A percentile compares a stretch with the other conserved stretches of the same genome.
Conservation (phyloP, 176 grass and related monocot genomes). For the Triticum aestivum region DNA sequence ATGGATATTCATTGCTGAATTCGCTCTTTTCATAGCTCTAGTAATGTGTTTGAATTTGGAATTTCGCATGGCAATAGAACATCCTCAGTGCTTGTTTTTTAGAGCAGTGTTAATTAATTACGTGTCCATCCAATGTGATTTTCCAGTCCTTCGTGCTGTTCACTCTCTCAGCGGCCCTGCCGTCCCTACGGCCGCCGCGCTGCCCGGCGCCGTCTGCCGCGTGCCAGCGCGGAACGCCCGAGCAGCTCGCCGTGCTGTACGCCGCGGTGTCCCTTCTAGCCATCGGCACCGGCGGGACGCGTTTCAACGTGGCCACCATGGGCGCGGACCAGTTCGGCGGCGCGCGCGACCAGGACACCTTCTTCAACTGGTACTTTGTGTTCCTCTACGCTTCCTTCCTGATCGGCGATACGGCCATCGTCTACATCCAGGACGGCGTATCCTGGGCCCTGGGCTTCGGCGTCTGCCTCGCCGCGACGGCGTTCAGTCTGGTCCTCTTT, state of each 20-base stretch:
- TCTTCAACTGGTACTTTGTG: conserved; percentile 27
- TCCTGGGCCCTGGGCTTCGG: conserved; percentile 42
- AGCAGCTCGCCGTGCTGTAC: conserved; percentile 36
- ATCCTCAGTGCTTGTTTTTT: not conserved
- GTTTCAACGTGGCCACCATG: not conserved
- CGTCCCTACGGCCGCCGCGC: conserved; percentile 26
- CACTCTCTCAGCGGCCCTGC: not conserved
- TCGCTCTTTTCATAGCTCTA: no score
- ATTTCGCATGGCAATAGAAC: no score
- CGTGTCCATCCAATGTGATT: not conserved
- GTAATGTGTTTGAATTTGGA: no score
- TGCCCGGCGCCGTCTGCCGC: not conserved
- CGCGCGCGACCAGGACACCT: conserved; percentile 21
- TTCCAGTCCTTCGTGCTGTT: conserved; percentile 1
- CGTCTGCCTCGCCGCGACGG: conserved; percentile 24
- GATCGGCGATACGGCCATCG: not conserved
- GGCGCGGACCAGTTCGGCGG: conserved; percentile 18
- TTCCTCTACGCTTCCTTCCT: conserved; percentile 17
- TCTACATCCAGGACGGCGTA: conserved; percentile 37
- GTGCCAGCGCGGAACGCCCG: not conserved
- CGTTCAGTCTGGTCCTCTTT: conserved; percentile 24
- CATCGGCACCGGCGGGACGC: conserved; percentile 17
- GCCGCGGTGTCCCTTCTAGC: conserved; percentile 21
- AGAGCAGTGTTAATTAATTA: not conserved
- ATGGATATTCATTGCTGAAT: no score